A percentile compares a stretch with the other conserved stretches of the same genome.
Conservation (phyloP, 345 rosid species). For the Raphanus sativus region DNA sequence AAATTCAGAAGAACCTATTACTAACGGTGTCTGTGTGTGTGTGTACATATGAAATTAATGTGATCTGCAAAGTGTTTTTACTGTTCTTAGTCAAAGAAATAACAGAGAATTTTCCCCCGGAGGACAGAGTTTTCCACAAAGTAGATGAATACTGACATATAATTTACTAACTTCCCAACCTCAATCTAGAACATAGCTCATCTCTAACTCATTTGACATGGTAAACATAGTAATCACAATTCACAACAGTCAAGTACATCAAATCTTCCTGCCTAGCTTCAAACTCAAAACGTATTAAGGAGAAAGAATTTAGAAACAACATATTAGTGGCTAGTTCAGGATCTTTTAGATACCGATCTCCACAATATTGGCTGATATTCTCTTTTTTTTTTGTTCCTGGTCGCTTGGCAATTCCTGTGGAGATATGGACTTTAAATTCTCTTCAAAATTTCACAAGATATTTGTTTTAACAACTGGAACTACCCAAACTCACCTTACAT, state of each 20-base stretch:
- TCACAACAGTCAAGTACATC: conserved; percentile 13
- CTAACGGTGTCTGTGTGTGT: no score
- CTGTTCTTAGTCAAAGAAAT: conserved; percentile 5
- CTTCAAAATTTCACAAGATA: background rate
- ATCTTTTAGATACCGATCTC: conserved; percentile 23
- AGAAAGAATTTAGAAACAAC: background rate
- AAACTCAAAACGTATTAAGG: conserved; percentile 29
- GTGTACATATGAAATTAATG: background rate
- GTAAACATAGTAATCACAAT: background rate
- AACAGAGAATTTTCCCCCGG: background rate
- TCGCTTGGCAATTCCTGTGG: conserved; percentile 22
- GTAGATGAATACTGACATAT: background rate
- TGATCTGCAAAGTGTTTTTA: background rate
- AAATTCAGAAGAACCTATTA: conserved; percentile 10
- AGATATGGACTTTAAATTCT: conserved; percentile 63
- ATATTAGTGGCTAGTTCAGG: conserved; percentile 28
- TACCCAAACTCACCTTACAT: conserved; percentile 7
- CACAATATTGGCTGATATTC: conserved; percentile 2
- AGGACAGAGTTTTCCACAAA: conserved; percentile 22
- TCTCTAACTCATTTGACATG: background rate
- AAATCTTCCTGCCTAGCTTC: conserved; percentile 24
- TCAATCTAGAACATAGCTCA: background rate
- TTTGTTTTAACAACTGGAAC: conserved; percentile 43
- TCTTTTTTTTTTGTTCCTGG: background rate
- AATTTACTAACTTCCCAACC: background rate